phyloP scores from a whole-genome alignment of 768 basidiomycete species.

The Mycena maculata region DNA sequence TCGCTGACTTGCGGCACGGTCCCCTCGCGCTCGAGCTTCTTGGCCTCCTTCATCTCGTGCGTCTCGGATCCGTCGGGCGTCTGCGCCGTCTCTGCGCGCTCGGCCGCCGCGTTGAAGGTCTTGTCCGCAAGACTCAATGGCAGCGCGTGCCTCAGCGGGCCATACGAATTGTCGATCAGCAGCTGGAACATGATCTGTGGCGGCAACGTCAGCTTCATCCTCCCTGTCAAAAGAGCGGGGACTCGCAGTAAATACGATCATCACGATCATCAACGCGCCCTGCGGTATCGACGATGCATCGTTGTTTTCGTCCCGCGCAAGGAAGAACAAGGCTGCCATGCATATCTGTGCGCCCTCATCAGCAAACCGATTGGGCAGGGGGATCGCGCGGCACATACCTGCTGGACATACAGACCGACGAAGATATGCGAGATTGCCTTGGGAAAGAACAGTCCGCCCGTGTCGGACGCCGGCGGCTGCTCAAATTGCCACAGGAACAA shows the following conservation, averaged over 20 bases:
- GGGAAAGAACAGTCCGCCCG: slow-evolving; percentile 95
- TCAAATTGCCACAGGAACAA: slow-evolving; percentile 85
- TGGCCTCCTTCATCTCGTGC: slow-evolving; percentile 32
- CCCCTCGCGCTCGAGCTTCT: slow-evolving; percentile 17
- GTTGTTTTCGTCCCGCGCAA: slow-evolving; percentile 66
- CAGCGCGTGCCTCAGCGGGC: slow-evolving; percentile 77
- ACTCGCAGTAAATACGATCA: slow-evolving; percentile 86
- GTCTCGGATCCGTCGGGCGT: slow-evolving; percentile 28
- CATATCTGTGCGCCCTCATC: slow-evolving; percentile 57
- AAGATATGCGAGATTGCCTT: slow-evolving; percentile 94
- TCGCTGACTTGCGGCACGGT: no score
- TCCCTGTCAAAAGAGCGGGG: neutral
- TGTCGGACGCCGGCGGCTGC: slow-evolving; percentile 76
- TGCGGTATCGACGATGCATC: slow-evolving; percentile 74
- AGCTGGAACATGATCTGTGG: slow-evolving; percentile 77
- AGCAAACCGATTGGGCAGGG: neutral
- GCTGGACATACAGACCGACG: slow-evolving; percentile 92
- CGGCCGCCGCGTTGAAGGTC: slow-evolving; percentile 54
- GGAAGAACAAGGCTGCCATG: slow-evolving; percentile 90
- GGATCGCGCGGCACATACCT: slow-evolving; percentile 46
- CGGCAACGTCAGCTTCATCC: neutral
- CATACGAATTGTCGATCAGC: slow-evolving; percentile 82
- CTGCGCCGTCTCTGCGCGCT: slow-evolving; percentile 11
- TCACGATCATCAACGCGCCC: slow-evolving; percentile 85
- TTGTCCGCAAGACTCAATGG: slow-evolving; percentile 85